Evolutionary conservation across 345 rosid genomes (phyloP).

Genomic region (Gossypioides kirkii): DNA sequence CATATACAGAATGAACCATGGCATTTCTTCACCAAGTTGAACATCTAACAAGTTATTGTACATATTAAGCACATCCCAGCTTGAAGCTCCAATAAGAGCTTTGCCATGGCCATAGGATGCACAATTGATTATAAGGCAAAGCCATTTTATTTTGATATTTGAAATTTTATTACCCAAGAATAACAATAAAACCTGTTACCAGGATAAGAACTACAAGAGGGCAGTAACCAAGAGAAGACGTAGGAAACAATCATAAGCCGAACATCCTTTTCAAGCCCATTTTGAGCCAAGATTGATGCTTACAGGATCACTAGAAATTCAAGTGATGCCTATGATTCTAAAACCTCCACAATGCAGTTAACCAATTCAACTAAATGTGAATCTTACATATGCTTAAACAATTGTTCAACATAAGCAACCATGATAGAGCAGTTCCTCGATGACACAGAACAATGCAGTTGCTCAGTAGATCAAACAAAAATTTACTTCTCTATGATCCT

Average conservation of each 20-base stretch:
- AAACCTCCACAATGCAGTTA: not conserved
- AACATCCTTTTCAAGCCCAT: not conserved
- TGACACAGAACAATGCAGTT: not conserved
- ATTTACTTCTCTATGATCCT: not conserved
- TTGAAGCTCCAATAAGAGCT: not conserved
- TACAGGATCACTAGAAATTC: not conserved
- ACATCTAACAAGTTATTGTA: not conserved
- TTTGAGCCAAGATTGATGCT: not conserved
- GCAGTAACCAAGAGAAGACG: not conserved
- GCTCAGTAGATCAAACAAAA: not conserved
- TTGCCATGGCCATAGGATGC: constrained; percentile 3
- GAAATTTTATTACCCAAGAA: not conserved
- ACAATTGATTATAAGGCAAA: not conserved
- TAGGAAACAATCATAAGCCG: not conserved
- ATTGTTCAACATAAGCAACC: not conserved
- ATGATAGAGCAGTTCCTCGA: not conserved
- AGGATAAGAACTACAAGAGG: not conserved
- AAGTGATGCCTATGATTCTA: not conserved
- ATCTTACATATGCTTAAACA: not conserved
- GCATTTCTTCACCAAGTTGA: not conserved
- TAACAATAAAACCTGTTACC: not conserved
- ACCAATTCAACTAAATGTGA: not conserved
- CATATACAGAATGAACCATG: not conserved
- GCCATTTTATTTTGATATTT: not conserved
- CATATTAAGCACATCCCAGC: not conserved